Evolutionary conservation across 306 rosid species (phyloP).

Genomic region (Prunus kanzakura): DNA sequence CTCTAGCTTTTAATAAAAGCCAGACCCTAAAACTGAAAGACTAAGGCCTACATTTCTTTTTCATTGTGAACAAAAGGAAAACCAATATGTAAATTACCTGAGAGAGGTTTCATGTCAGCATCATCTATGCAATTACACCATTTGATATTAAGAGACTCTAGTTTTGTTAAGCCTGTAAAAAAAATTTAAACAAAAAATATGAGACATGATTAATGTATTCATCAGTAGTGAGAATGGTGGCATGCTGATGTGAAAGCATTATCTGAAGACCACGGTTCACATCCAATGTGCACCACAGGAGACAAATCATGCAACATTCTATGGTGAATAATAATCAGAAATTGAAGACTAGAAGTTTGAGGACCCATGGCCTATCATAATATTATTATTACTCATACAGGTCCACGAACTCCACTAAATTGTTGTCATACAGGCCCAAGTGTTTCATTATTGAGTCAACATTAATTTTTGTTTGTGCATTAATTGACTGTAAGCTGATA

Average conservation of each 20-base stretch:
- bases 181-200: not conserved
- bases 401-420: not conserved
- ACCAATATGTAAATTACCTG: conserved; percentile 50
- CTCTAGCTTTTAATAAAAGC: not conserved
- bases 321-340: not conserved
- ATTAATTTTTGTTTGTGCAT: not conserved
- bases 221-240: not conserved
- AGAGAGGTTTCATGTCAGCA: conserved; percentile 73
- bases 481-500: too few species aligned
- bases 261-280: not conserved
- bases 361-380: not conserved
- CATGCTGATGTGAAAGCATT: not conserved
- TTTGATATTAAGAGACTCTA: conserved; percentile 91
- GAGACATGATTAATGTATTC: not conserved
- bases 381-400: not conserved
- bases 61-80: conserved; percentile 5
- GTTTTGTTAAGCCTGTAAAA: conserved; percentile 63
- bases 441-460: not conserved
- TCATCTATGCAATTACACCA: conserved; percentile 91
- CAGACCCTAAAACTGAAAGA: not conserved
- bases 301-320: not conserved
- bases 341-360: not conserved
- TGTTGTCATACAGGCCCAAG: not conserved
- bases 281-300: not conserved
- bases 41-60: not conserved